Evolutionary conservation across 441 rosid genomes (phyloP), one percentile per base, ranked within the genome.

Genomic region (Adansonia grandidieri): DNA sequence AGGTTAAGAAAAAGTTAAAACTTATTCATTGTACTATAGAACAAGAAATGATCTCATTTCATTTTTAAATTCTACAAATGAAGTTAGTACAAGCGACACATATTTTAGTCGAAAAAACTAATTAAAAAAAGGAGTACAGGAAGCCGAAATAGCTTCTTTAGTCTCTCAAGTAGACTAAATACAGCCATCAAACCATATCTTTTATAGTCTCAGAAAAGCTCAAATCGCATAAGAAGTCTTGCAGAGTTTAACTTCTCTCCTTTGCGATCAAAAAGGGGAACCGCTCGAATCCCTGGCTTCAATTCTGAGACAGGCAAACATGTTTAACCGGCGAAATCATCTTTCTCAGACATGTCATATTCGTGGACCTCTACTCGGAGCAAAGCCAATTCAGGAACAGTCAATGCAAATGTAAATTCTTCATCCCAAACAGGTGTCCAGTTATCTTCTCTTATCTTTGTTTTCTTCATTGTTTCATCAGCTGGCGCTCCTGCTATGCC

Each of bases 311-410:
- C 89, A 5, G 96, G 96, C 68, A 92, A 70, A 80, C 92, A 89
- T 11, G 93, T 86, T 85, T 94, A 96, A 47, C 98, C 98, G 22
- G 89, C 93, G 65, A 94, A 94, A 73, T 94, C 96, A 74, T 92
- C 94, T 82, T 88, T 94, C 76, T 91, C 94, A 0, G 94, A 87
- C 89, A 86, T 82, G 82, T 94, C 94, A 9, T 90, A 89, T 80
- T 94, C 98, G 2, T 88, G 91, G 32, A 94, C 97, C 73, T 94
- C 98, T 22, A 92, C 61, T n/a, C 93, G 85, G 11, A 94, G 86
- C 77, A 94, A 64, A 62, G 97, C 97, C 63, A 92, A 84, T 67
- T 92, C 91, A 6, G 97, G 97, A 80, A 94, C 93, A 10, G 93
- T 91, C 56, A 94, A 77, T 20, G 91, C 93, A 70, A 92, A 94